Percentiles rank a stretch among this genome's conserved stretches.
phyloP scores from a whole-genome alignment of 2,329 filamentous ascomycete genomes.

The Fusarium hostae region DNA sequence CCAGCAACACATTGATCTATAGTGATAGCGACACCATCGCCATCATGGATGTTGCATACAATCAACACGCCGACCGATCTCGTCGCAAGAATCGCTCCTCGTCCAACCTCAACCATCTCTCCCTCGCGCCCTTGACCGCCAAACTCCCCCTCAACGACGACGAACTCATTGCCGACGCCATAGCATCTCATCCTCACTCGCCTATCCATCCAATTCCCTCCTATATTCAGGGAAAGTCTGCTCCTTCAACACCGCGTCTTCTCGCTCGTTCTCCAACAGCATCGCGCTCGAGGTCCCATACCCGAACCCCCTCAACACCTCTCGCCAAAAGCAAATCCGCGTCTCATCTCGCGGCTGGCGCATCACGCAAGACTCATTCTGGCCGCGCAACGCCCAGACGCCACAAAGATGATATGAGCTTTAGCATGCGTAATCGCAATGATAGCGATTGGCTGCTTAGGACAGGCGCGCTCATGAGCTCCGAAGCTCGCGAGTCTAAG shows the following conservation, averaged over 20 bases:
- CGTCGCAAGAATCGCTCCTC: constrained; percentile 69
- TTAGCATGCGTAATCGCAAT: constrained; percentile 52
- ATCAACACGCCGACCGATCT: constrained; percentile 67
- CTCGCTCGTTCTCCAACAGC: constrained; percentile 67
- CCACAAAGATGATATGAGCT: constrained; percentile 45
- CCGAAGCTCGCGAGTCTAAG: constrained; percentile 72
- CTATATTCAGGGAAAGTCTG: constrained; percentile 71
- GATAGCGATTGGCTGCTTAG: constrained; percentile 74
- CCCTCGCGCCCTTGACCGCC: constrained; percentile 72
- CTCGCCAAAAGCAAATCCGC: constrained; percentile 73
- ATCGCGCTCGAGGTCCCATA: constrained; percentile 59
- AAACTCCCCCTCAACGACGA: constrained; percentile 68
- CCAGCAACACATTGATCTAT: background rate
- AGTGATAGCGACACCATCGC: background rate
- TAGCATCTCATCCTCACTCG: constrained; percentile 39
- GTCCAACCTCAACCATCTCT: constrained; percentile 68
- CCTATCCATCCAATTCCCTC: constrained; percentile 52
- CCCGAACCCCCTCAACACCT: constrained; percentile 54
- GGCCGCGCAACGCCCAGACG: constrained; percentile 52
- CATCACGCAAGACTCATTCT: constrained; percentile 39
- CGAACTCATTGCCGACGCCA: constrained; percentile 56
- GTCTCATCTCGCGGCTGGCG: constrained; percentile 58
- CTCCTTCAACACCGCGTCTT: constrained; percentile 72
- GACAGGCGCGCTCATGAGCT: constrained; percentile 70
- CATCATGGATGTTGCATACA: constrained; percentile 68